Evolutionary conservation across 768 basidiomycete genomes (phyloP), one percentile per base, ranked within the genome.

Genomic region (Pisolithus orientalis): DNA sequence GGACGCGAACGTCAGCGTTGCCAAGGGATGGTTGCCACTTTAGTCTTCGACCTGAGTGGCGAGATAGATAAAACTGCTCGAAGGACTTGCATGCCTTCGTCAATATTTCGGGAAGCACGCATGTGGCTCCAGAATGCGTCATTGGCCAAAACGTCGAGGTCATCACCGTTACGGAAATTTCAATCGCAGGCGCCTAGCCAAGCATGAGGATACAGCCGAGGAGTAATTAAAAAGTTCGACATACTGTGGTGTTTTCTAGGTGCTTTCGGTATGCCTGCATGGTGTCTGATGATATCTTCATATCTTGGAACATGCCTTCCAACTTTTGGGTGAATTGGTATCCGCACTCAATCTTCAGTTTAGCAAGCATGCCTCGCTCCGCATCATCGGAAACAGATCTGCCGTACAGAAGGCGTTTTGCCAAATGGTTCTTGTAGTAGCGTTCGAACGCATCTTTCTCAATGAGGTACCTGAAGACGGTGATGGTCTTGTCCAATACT

Each of bases 271-370:
- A 99, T 5, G 79, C 81, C 34, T 79, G 73, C 78, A 87, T 88
- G 14, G 83, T 84, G 51, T 99, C 96, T 17, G 74, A 69, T 5
- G 92, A 95, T 28, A 94, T 67, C 61, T 84, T 90, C 84, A 99
- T 94, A 64, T 98, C 95, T 58, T 91, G 80, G 80, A 99, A 96
- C 95, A 99, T 99, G 53, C 94, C 94, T 68, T 99, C 94, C 62
- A 98, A 75, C 67, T 94, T 94, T 70, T 95, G 92, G 1, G 96
- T 98, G 69, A 98, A 99, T 64, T 95, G 92, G 60, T 85, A 87
- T 6, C 95, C 95, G 62, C 90, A 94, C 71, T 98, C 95, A 25
- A 95, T 80, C 72, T 97, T 97, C 62, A 99, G 83, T 70, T 96
- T 97, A 44, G 92, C 86, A 1, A 99, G 80, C 94, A 99, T 97